These are phyloP conservation scores for Cyclotella kingstonii DNA, from an alignment of 108 stramenopile genomes.

Conservation along the genomic window DNA sequence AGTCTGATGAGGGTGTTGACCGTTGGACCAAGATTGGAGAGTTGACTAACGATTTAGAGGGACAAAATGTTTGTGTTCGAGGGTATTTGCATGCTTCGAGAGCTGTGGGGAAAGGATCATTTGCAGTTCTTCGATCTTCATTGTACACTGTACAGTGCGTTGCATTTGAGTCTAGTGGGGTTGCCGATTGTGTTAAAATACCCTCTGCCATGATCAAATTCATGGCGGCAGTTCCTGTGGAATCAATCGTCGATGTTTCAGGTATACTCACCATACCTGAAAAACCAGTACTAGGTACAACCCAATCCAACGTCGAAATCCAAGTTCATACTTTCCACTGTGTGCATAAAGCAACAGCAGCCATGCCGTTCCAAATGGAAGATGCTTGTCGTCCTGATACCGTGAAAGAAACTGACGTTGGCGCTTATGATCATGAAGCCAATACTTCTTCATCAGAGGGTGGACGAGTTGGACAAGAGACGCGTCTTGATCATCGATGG, in stretches of 20 bases:
- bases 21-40: conserved; percentile 81
- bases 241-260: conserved; percentile 93
- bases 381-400: conserved; percentile 94
- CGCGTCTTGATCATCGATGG: conserved; percentile 95
- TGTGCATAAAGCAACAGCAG: conserved; percentile 78
- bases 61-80: conserved; percentile 81
- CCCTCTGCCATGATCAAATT: conserved; percentile 94
- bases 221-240: conserved; percentile 79
- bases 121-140: conserved; percentile 90
- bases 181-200: conserved; percentile 35
- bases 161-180: conserved; percentile 66
- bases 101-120: conserved; percentile 92
- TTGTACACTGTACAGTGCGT: conserved; percentile 94
- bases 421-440: conserved; percentile 78
- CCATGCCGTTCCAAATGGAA: conserved; percentile 96
- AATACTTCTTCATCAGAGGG: conserved; percentile 62
- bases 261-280: conserved; percentile 81
- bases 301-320: conserved; percentile 93
- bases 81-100: conserved; percentile 84
- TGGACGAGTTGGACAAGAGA: conserved; percentile 85
- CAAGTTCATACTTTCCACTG: conserved; percentile 83
- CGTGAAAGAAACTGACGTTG: conserved; percentile 79
- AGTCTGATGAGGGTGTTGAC: conserved; percentile 44
- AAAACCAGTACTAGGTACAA: conserved; percentile 85
- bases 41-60: conserved; percentile 72